Base-by-base conservation (phyloP, 2,329 filamentous ascomycete species). In the Verticillium klebahnii region DNA sequence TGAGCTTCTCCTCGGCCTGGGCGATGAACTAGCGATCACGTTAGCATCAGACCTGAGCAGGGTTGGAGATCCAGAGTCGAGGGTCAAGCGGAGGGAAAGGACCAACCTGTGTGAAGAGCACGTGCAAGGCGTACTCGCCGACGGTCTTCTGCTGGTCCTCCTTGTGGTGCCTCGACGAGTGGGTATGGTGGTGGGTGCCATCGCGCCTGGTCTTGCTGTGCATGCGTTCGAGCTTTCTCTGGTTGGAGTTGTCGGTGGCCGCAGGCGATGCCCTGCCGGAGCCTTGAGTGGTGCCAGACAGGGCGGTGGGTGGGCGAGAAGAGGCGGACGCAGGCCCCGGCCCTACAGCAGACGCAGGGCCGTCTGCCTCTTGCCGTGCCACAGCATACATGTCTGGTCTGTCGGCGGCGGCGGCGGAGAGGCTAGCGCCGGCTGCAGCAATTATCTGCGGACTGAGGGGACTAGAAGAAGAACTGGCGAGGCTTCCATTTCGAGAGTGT, bases 111-210 rank as follows among this genome's bases (percentile, higher is more conserved):
- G 95, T 98, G 76, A 98, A 97, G 54, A 99, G 81, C 69, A 98
- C 94, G 76, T 98, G 94, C 64, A 99, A 81, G 23, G 95, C 95
- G 84, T 97, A 98, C 80, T 99, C 95, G 61, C 93, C 93, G n/a
- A 97, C 93, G 0, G 93, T 97, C 76, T 94, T 96, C 66, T 90
- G 86, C 66, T 96, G 92, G 60, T 89, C 86, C 68, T 85, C 85
- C 68, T 85, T 79, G 68, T 88, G 82, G 69, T 89, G 86, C 61
- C 86, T 84, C 58, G 89, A 89, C 39, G 91, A 94, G 70, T 92
- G 88, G 17, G 91, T 91, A 68, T 88, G 89, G 70, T 93, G 87
- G 70, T 90, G 89, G 7, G 83, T 80, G 72, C 92, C 89, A 65
- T 93, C 90, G 69, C 89, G 85, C 67, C 89, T 87, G 56, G 85